Evolutionary conservation across 2,329 filamentous ascomycete genomes (phyloP).

Genomic region (Penicillium sp.): DNA sequence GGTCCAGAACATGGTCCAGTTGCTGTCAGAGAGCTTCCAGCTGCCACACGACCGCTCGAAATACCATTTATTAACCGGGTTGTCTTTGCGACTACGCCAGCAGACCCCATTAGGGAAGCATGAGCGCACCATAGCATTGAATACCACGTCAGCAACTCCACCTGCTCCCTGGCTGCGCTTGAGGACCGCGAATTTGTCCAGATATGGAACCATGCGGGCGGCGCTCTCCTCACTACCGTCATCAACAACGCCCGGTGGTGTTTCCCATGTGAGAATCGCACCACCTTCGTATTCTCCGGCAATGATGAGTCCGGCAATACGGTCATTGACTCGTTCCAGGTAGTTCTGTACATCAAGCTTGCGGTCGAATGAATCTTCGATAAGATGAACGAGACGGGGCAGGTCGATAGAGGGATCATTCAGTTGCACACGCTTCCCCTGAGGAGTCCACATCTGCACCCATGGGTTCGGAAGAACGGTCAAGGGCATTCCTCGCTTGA

Average conservation of each 20-base stretch:
- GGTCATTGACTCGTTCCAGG: constrained; percentile 69
- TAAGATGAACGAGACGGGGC: constrained; percentile 73
- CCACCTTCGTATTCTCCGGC: constrained; percentile 96
- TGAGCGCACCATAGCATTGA: constrained; percentile 86
- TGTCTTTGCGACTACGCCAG: constrained; percentile 84
- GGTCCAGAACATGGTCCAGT: constrained; percentile 99
- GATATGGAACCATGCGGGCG: constrained; percentile 74
- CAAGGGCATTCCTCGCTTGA: constrained; percentile 86
- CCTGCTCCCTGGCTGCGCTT: constrained; percentile 82
- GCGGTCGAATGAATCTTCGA: constrained; percentile 87
- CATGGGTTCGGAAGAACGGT: constrained; percentile 72
- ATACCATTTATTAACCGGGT: constrained; percentile 99
- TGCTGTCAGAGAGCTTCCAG: constrained; percentile 71
- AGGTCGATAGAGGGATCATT: constrained; percentile 80
- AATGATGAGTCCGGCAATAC: constrained; percentile 85
- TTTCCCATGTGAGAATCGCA: constrained; percentile 92
- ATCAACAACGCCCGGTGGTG: constrained; percentile 56
- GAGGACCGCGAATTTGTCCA: constrained; percentile 95
- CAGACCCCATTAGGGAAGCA: constrained; percentile 87
- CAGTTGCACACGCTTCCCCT: constrained; percentile 60
- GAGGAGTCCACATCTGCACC: constrained; percentile 61
- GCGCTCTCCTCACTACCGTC: constrained; percentile 49
- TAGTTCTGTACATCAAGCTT: constrained; percentile 81
- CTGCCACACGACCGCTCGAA: constrained; percentile 84
- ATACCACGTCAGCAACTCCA: constrained; percentile 91